These are phyloP conservation scores for Backusella sp. DNA, from an alignment of 192 early-diverging fungal genomes.

Conservation along the genomic window DNA sequence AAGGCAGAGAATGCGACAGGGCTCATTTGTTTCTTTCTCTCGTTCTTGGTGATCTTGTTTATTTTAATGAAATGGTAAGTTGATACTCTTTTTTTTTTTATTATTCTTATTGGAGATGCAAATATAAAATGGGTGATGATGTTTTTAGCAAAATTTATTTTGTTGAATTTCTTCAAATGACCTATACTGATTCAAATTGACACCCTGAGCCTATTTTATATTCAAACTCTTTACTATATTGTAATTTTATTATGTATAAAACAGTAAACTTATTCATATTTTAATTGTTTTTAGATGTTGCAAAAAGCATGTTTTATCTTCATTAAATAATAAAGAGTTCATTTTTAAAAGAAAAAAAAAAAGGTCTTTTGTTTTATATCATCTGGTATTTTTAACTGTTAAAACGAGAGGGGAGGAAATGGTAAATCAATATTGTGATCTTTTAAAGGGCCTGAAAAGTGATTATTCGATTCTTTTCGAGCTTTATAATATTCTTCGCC, in stretches of 20 bases:
- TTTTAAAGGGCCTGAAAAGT: conserved; percentile 4
- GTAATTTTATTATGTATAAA: neutral
- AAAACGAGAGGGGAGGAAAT: neutral
- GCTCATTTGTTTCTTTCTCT: neutral
- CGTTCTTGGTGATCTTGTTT: neutral
- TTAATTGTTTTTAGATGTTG: neutral
- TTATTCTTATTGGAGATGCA: neutral
- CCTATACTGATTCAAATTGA: conserved; percentile 14
- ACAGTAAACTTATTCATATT: neutral
- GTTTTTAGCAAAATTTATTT: conserved; percentile 18
- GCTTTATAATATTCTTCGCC: conserved; percentile 22
- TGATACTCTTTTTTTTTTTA: neutral
- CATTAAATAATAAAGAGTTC: neutral
- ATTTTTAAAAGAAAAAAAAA: no score
- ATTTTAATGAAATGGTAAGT: neutral
- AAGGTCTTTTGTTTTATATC: no score
- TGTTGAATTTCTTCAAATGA: conserved; percentile 24
- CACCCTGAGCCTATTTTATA: conserved; percentile 13
- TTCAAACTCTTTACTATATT: neutral
- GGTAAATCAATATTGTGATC: neutral
- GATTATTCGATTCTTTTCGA: conserved; percentile 18
- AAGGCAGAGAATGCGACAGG: neutral
- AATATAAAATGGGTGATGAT: conserved; percentile 7
- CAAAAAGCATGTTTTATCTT: neutral
- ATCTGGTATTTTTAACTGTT: neutral